These are phyloP conservation scores for Musa balbisiana DNA, from an alignment of 202 grass and related monocot species.

Conservation along the genomic window DNA sequence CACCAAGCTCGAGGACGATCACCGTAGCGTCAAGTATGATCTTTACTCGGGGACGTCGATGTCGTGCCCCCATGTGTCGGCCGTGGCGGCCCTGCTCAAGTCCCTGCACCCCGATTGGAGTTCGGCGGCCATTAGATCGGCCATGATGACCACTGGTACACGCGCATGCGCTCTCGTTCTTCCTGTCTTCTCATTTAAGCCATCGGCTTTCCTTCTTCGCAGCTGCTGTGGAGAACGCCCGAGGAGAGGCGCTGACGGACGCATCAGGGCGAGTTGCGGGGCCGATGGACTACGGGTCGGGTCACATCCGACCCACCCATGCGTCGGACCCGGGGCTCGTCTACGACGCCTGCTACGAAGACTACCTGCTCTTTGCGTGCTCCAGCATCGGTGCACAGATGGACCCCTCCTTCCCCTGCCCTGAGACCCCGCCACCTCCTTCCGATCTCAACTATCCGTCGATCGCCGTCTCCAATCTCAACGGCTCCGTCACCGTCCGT, in stretches of 20 bases:
- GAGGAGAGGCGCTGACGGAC: constrained; percentile 43
- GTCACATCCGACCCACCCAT: constrained; percentile 64
- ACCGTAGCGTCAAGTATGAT: constrained; percentile 76
- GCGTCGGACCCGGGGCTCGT: constrained; percentile 71
- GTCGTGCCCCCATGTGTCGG: constrained; percentile 86
- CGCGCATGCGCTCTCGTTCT: background rate
- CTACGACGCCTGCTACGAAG: constrained; percentile 69
- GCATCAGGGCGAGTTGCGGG: constrained; percentile 35
- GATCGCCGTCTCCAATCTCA: constrained; percentile 42
- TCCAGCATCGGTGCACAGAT: constrained; percentile 42
- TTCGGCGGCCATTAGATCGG: constrained; percentile 68
- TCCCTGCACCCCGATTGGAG: constrained; percentile 73
- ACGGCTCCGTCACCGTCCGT: constrained; percentile 34
- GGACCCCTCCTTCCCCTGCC: constrained; percentile 51
- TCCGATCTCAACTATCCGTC: constrained; percentile 72
- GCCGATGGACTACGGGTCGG: constrained; percentile 66
- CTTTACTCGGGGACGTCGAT: constrained; percentile 82
- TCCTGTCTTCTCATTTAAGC: background rate
- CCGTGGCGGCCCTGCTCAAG: constrained; percentile 50
- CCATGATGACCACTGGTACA: constrained; percentile 91
- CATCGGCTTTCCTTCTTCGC: background rate
- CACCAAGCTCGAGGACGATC: constrained; percentile 73
- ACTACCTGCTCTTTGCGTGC: constrained; percentile 82
- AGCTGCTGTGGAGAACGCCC: constrained; percentile 42
- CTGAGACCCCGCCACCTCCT: constrained; percentile 31